phyloP scores from a whole-genome alignment of 768 basidiomycete species.

The Chlorophyllum brunneum region DNA sequence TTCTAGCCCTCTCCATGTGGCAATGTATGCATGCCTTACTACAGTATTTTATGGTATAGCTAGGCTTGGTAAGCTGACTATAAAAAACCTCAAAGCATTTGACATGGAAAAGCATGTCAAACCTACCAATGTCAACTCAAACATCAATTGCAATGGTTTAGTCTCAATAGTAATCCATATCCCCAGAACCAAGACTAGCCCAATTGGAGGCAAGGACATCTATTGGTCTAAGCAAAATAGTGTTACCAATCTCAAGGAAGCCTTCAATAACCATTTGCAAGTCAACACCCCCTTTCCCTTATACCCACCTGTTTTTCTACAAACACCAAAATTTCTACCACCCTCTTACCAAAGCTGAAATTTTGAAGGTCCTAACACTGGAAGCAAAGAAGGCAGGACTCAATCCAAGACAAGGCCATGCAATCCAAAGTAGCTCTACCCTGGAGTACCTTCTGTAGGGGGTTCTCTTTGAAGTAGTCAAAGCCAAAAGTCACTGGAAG shows the following conservation, averaged over 20 bases:
- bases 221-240: conserved; percentile 17
- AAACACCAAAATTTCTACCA: not conserved
- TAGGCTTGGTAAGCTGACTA: conserved; percentile 22
- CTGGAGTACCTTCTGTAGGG: conserved; percentile 32
- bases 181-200: not conserved
- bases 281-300: conserved; percentile 20
- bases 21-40: conserved; percentile 25
- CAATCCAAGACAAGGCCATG: conserved; percentile 21
- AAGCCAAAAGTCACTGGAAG: conserved; percentile 27
- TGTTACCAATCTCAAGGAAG: conserved; percentile 14
- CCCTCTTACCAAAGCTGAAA: conserved; percentile 24
- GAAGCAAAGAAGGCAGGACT: conserved; percentile 13
- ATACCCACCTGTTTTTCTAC: conserved; percentile 16
- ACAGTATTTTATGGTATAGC: conserved; percentile 20
- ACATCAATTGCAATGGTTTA: not conserved
- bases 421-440: conserved; percentile 24
- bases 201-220: conserved; percentile 1
- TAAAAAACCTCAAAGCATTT: conserved; percentile 18
- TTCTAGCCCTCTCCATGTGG: conserved; percentile 17
- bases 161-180: conserved; percentile 7
- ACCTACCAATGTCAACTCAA: conserved; percentile 11
- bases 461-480: conserved; percentile 31
- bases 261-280: conserved; percentile 19
- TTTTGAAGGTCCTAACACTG: conserved; percentile 18
- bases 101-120: conserved; percentile 12